Percentiles rank a stretch among this genome's conserved stretches.
Evolutionary conservation across 2,329 filamentous ascomycete genomes (phyloP).

Genomic region (Neopestalotiopsis sp.): DNA sequence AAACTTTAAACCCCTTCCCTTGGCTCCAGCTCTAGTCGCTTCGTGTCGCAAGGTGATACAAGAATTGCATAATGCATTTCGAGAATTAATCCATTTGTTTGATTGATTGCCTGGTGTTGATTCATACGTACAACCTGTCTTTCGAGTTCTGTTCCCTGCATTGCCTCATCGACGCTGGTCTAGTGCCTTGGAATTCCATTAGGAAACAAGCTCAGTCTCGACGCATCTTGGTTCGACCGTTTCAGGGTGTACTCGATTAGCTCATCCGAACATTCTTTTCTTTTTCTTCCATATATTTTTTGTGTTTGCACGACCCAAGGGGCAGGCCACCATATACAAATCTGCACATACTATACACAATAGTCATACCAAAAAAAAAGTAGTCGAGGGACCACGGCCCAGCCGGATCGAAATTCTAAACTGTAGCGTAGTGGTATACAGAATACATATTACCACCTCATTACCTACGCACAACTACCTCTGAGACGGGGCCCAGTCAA

Average conservation of each 20-base stretch:
- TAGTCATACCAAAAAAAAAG: background rate
- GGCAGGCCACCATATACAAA: background rate
- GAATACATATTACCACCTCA: background rate
- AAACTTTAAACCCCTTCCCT: background rate
- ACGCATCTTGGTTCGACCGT: conserved; percentile 14
- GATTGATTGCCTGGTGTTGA: background rate
- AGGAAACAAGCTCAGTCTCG: conserved; percentile 7
- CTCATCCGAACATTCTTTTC: conserved; percentile 6
- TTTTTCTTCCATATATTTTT: background rate
- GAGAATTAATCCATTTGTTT: background rate
- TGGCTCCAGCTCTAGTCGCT: background rate
- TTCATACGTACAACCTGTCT: background rate
- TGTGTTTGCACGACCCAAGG: background rate
- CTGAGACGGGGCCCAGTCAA: conserved; percentile 2
- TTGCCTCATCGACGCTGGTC: conserved; percentile 6
- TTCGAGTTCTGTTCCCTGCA: background rate
- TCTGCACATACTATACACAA: background rate
- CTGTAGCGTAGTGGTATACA: background rate
- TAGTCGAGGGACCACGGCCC: background rate
- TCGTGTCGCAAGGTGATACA: conserved; percentile 14
- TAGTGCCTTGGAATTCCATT: background rate
- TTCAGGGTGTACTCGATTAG: conserved; percentile 16
- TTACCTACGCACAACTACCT: background rate
- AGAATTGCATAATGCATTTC: conserved; percentile 15
- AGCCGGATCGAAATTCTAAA: background rate